A percentile compares a stretch with the other conserved stretches of the same genome.
These are phyloP conservation scores for Pseudogymnoascus sp. DNA, from an alignment of 2,329 filamentous ascomycete species.

Conservation along the genomic window DNA sequence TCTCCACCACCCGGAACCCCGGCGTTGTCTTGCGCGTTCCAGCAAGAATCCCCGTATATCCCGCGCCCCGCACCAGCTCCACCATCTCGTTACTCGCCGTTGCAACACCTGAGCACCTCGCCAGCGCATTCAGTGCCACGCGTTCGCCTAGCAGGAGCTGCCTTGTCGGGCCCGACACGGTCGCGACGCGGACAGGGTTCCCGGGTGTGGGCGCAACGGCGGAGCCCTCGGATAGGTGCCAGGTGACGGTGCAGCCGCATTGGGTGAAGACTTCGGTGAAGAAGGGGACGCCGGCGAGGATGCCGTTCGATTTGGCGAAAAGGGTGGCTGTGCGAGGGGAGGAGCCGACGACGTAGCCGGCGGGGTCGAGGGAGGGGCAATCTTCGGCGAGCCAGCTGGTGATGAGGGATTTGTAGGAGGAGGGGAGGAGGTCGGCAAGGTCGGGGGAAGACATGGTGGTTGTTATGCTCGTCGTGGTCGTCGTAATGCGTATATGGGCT, in stretches of 20 bases:
- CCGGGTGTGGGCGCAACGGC: constrained; percentile 48
- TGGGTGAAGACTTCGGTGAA: constrained; percentile 90
- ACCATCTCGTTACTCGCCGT: constrained; percentile 54
- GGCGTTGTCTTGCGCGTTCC: constrained; percentile 96
- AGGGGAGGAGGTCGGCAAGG: constrained; percentile 67
- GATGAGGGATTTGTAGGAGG: constrained; percentile 73
- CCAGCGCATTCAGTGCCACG: constrained; percentile 83
- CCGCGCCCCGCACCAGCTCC: constrained; percentile 48
- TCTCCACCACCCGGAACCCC: constrained; percentile 89
- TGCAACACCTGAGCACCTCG: constrained; percentile 85
- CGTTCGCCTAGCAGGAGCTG: constrained; percentile 77
- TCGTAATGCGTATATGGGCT: not conserved
- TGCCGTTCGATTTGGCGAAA: constrained; percentile 62
- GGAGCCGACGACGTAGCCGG: constrained; percentile 88
- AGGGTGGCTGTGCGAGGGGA: constrained; percentile 53
- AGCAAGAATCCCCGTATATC: constrained; percentile 77
- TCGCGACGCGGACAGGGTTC: constrained; percentile 58
- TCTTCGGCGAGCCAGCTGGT: constrained; percentile 89
- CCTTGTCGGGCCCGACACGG: constrained; percentile 74
- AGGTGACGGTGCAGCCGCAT: constrained; percentile 83
- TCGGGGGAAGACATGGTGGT: constrained; percentile 25
- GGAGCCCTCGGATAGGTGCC: constrained; percentile 72
- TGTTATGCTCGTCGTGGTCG: not conserved
- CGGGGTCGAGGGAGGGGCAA: constrained; percentile 93
- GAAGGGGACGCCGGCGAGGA: constrained; percentile 88